Base-by-base conservation (phyloP, 176 grass and related monocot genomes). In the Raddia guianensis region DNA sequence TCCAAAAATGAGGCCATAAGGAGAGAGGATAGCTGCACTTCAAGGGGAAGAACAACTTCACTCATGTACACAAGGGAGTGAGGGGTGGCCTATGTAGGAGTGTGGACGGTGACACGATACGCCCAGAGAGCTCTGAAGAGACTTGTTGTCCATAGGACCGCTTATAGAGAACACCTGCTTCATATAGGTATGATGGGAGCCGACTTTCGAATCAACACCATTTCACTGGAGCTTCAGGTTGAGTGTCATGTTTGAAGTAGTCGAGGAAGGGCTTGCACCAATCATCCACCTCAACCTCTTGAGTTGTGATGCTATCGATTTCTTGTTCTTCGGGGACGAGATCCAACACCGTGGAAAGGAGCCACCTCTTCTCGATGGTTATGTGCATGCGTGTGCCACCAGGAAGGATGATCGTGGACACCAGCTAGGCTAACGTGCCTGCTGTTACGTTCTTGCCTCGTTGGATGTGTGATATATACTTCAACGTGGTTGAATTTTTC, bases 231-330 rank as follows among this genome's bases (percentile, higher is more conserved):
- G 42, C 15, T 1, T 73, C 1, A 5, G 33, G 71, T 0, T 42
- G 0, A 9, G 8, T 73, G 0, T 4, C 51, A 19, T 73, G 33
- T 5, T 55, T 73, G 9, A 73, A 56, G 4, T 73, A 56, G 0
- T 73, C 14, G 5, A 73, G 32, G 14, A 55, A 73, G 6, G 49
- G 70, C 1, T 6, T 12, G 3, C 7, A 14, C 70, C 27, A 55
- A 37, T 73, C 49, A 0, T 37, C 49, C 2, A 40, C 32, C 0
- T 9, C 3, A 2, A 0, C 3, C 0, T 0, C 5, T 0, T 2
- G 3, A 0, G n/a, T 1, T 6, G 10, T 5, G 7, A 56, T 0
- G 0, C 14, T n/a, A 3, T 74, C 3, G 2, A 74, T 50, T 2
- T 74, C 15, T 0, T 57, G 12, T 3, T 56, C 8, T n/a, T 19